Evolutionary conservation across 2,329 filamentous ascomycete species (phyloP).

Genomic region (Fusarium torulosum): DNA sequence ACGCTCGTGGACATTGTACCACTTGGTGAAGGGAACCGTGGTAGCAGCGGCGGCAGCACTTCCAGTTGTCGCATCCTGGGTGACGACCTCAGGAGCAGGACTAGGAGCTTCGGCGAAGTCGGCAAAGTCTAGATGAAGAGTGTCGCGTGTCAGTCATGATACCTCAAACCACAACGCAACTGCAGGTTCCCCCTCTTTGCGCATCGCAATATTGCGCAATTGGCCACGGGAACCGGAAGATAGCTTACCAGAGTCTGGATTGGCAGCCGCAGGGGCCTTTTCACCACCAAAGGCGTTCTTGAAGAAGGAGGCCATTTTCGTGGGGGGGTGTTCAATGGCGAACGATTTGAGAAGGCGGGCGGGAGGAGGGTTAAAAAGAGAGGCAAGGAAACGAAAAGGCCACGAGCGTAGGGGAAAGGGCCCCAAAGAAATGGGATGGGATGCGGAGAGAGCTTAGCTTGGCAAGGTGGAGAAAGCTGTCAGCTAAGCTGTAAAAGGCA

Average conservation of each 20-base stretch:
- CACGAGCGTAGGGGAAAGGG: conserved; percentile 37
- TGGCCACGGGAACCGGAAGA: background rate
- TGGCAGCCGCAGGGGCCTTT: conserved; percentile 65
- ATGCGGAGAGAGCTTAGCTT: conserved; percentile 45
- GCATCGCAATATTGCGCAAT: conserved; percentile 37
- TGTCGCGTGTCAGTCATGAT: conserved; percentile 47
- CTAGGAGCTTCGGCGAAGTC: conserved; percentile 88
- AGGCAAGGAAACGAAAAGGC: conserved; percentile 39
- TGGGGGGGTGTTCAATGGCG: conserved; percentile 38
- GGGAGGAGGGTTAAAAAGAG: conserved; percentile 34
- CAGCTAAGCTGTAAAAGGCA: conserved; percentile 35
- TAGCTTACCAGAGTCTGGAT: conserved; percentile 73
- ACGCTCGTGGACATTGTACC: conserved; percentile 97
- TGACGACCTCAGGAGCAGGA: conserved; percentile 66
- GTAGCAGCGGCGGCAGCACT: conserved; percentile 62
- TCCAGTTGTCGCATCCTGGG: conserved; percentile 61
- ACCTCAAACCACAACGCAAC: conserved; percentile 1
- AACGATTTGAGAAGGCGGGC: conserved; percentile 22
- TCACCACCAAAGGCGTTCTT: conserved; percentile 78
- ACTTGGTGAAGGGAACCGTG: conserved; percentile 81
- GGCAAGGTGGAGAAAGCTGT: conserved; percentile 37
- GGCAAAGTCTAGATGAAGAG: conserved; percentile 78
- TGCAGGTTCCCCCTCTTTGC: conserved; percentile 14
- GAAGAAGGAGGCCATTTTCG: conserved; percentile 69
- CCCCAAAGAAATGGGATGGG: conserved; percentile 44